Evolutionary conservation across 225 moss, liverwort and hornwort species (phyloP).

Genomic region (Neckera pumila): DNA sequence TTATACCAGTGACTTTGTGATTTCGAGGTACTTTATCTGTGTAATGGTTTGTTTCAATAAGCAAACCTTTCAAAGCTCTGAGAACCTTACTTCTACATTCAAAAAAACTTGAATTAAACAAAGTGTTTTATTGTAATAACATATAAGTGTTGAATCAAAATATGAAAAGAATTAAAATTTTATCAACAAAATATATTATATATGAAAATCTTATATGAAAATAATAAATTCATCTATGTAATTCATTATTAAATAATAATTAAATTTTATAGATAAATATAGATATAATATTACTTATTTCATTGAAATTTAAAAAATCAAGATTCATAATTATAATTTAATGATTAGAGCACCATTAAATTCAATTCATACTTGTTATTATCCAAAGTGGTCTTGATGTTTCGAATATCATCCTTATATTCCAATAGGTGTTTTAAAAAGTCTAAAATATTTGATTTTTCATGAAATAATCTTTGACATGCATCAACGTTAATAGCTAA

Average conservation of each 20-base stretch:
- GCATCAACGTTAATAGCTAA: not conserved
- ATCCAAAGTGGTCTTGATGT: not conserved
- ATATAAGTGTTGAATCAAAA: not conserved
- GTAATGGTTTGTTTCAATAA: slow-evolving; percentile 11
- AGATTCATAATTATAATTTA: not conserved
- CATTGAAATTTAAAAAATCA: too few relatives aligned
- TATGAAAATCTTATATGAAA: not conserved
- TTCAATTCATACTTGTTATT: not conserved
- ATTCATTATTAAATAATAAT: not conserved
- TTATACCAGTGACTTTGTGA: not conserved
- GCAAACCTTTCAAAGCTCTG: not conserved
- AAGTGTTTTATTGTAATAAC: not conserved
- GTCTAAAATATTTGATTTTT: not conserved
- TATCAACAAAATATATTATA: not conserved
- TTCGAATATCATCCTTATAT: not conserved
- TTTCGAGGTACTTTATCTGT: not conserved
- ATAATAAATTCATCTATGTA: not conserved
- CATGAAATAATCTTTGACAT: not conserved
- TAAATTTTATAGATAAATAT: too few relatives aligned
- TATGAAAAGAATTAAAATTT: too few relatives aligned
- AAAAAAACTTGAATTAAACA: too few relatives aligned
- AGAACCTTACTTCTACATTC: not conserved
- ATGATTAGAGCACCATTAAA: not conserved
- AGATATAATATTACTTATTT: not conserved
- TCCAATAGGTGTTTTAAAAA: not conserved